Evolutionary conservation across 1,284 basidiomycete species (phyloP).

Genomic region (Tilletia indica): DNA sequence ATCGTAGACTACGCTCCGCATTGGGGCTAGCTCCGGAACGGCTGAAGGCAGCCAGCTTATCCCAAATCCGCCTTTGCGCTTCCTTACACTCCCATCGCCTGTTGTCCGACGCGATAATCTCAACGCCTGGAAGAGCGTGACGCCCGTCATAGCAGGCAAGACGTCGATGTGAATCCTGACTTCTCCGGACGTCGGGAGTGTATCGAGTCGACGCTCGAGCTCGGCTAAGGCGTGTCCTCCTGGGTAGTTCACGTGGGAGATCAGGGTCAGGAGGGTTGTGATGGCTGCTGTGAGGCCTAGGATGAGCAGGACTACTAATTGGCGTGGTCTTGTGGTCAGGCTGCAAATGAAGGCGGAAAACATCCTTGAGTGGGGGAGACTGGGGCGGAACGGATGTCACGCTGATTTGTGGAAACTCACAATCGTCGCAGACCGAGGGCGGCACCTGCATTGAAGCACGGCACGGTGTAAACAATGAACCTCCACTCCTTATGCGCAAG

Average conservation of each 20-base stretch:
- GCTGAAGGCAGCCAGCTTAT: conserved; percentile 16
- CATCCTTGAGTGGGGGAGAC: background rate
- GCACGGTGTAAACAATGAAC: conserved; percentile 84
- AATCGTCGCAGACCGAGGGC: conserved; percentile 61
- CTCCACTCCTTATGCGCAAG: conserved; percentile 82
- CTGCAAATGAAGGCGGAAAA: background rate
- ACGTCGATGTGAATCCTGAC: conserved; percentile 68
- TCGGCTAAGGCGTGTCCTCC: conserved; percentile 73
- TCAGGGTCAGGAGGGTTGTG: conserved; percentile 58
- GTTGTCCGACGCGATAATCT: conserved; percentile 53
- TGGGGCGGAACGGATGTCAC: background rate
- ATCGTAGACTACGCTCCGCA: conserved; percentile 35
- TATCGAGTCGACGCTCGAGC: conserved; percentile 62
- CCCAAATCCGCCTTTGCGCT: conserved; percentile 14
- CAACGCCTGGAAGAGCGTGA: conserved; percentile 79
- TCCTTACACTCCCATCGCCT: too few relatives aligned
- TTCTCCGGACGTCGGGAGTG: background rate
- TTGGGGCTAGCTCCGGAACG: conserved; percentile 17
- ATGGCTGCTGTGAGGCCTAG: conserved; percentile 27
- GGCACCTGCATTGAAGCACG: conserved; percentile 76
- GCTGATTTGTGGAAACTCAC: background rate
- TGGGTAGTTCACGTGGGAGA: conserved; percentile 80
- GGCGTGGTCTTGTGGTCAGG: background rate
- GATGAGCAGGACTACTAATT: background rate
- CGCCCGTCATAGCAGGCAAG: conserved; percentile 82